Percentiles rank a stretch among this genome's conserved stretches.
Evolutionary conservation across 495 filamentous ascomycete species (phyloP).

Genomic region (Astrothelium macrocarpum): DNA sequence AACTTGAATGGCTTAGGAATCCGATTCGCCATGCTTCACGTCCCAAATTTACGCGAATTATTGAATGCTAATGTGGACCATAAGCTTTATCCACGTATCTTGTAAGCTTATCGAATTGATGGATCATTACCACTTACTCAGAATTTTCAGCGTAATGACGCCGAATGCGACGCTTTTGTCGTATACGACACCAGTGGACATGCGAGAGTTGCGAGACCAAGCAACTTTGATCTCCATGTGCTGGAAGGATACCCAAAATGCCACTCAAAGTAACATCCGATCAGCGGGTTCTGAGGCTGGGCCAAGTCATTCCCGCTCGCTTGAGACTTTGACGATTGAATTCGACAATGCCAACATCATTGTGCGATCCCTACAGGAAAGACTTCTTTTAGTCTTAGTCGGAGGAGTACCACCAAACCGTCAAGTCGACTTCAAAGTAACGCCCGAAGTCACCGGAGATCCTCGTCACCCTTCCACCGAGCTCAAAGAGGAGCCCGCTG

Average conservation of each 20-base stretch:
- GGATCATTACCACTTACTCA: background rate
- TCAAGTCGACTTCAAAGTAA: conserved; percentile 24
- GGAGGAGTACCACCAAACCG: conserved; percentile 30
- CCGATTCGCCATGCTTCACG: background rate
- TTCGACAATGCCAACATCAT: conserved; percentile 29
- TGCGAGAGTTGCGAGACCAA: conserved; percentile 30
- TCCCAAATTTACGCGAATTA: background rate
- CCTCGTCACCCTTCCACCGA: conserved; percentile 24
- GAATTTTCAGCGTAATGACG: conserved; percentile 24
- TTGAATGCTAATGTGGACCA: background rate
- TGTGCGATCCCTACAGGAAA: conserved; percentile 31
- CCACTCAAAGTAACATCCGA: background rate
- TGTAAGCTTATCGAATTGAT: background rate
- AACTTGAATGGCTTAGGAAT: background rate
- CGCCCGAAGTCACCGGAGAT: conserved; percentile 24
- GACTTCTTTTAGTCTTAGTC: conserved; percentile 31
- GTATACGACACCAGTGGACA: conserved; percentile 31
- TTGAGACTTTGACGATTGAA: conserved; percentile 33
- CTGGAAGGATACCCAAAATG: conserved; percentile 27
- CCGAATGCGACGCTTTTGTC: conserved; percentile 34
- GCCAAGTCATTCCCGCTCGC: background rate
- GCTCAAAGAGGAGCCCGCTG: background rate
- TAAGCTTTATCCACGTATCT: background rate
- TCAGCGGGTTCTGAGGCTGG: background rate
- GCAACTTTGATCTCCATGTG: conserved; percentile 30